Percentiles rank a stretch among this genome's conserved stretches.
Conservation (phyloP, 2,329 filamentous ascomycete species). For the Pleochaeta shiraiana region DNA sequence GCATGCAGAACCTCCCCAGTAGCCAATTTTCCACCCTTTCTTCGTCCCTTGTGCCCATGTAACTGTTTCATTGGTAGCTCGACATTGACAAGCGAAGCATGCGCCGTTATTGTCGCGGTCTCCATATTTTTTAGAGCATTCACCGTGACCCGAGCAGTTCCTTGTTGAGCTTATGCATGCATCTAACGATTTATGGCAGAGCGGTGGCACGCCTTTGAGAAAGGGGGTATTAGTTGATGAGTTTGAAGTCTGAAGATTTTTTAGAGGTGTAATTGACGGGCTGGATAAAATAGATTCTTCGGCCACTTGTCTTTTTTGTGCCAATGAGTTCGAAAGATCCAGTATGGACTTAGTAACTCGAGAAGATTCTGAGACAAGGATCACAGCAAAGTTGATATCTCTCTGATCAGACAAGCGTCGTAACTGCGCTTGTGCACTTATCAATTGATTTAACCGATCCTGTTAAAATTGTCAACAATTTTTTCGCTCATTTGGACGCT, state of each 20-base stretch:
- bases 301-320: slow-evolving; percentile 7
- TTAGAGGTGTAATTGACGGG: neutral
- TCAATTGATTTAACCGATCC: slow-evolving; percentile 10
- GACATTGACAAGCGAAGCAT: slow-evolving; percentile 68
- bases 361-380: slow-evolving; percentile 15
- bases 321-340: neutral
- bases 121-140: slow-evolving; percentile 46
- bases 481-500: too few species aligned
- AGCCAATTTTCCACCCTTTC: slow-evolving; percentile 32
- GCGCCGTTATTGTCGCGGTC: slow-evolving; percentile 21
- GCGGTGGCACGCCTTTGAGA: slow-evolving; percentile 26
- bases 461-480: slow-evolving; percentile 6
- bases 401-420: slow-evolving; percentile 12
- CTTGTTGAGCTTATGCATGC: slow-evolving; percentile 48
- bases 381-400: slow-evolving; percentile 15
- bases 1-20: slow-evolving; percentile 73
- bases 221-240: slow-evolving; percentile 8
- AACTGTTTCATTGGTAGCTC: slow-evolving; percentile 25
- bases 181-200: slow-evolving; percentile 52
- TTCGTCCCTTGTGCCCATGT: slow-evolving; percentile 19
- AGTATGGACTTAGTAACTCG: slow-evolving; percentile 2
- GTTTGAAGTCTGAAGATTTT: slow-evolving; percentile 8
- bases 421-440: slow-evolving; percentile 12
- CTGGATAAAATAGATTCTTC: neutral
- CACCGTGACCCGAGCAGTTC: slow-evolving; percentile 65